These are phyloP conservation scores for Aspergillus sp. DNA, from an alignment of 2,329 filamentous ascomycete genomes.

Conservation along the genomic window DNA sequence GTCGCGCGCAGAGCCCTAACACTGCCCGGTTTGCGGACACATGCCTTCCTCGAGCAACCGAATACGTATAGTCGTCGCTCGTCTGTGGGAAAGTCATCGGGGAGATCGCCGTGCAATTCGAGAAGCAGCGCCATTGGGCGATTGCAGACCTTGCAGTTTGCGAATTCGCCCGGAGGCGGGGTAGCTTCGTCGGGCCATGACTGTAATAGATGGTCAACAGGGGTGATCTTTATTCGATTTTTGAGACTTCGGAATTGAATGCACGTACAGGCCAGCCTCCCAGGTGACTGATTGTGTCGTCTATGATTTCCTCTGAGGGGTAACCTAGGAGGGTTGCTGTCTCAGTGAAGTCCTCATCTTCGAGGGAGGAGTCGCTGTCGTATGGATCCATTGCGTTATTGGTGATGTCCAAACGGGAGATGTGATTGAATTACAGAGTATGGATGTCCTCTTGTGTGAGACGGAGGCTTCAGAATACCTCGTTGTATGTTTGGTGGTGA, in stretches of 20 bases:
- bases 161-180: slow-evolving; percentile 67
- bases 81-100: slow-evolving; percentile 76
- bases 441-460: background rate
- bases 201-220: slow-evolving; percentile 39
- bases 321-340: slow-evolving; percentile 90
- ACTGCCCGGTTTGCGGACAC: slow-evolving; percentile 74
- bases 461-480: no score
- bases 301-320: slow-evolving; percentile 68
- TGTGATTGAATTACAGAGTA: background rate
- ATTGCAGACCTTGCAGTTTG: slow-evolving; percentile 82
- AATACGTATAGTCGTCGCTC: slow-evolving; percentile 85
- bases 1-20: slow-evolving; percentile 68
- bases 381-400: slow-evolving; percentile 61
- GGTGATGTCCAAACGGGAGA: background rate
- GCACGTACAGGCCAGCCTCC: slow-evolving; percentile 74
- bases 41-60: slow-evolving; percentile 68
- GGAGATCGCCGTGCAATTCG: slow-evolving; percentile 85
- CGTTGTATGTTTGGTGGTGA: background rate
- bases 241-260: background rate
- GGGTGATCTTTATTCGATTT: background rate
- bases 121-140: slow-evolving; percentile 75
- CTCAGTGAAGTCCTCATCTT: slow-evolving; percentile 50
- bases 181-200: slow-evolving; percentile 72
- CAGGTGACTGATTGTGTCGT: slow-evolving; percentile 79
- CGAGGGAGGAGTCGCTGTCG: slow-evolving; percentile 76